Base-by-base conservation (phyloP, 805 yeast species). In the Starmerella khaoyaiensis region DNA sequence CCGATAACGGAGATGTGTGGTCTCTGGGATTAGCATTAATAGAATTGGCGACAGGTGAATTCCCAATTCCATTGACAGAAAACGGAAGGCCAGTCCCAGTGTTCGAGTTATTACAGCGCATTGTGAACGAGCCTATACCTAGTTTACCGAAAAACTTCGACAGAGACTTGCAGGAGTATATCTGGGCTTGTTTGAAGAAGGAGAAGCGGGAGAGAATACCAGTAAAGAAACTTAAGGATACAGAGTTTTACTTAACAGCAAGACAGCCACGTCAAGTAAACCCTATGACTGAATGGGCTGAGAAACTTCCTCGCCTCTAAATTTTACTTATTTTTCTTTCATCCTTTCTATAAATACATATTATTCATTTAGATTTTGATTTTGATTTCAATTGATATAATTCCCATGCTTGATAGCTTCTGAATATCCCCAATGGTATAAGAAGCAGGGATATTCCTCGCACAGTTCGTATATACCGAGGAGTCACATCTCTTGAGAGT, bases 1-100 rank as follows among this genome's bases (percentile, higher is more conserved):
- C 94, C 7, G 77, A 86, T n/a, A 84, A 86, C 49, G 87, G 94
- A 26, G 99, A 90, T 57, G 87, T 90, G 10, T 90, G 99, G 99
- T 83, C 96, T 0, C 62, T 86, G 47, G 99, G 98, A 1, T 63
- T 90, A 31, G 79, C 86, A 76, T 64, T 90, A 28, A 73, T 82
- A 35, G 97, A 90, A 57, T 63, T 90, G 36, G 87, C 94, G 1
- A 72, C 80, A 3, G 97, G 97, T 0, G 67, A 66, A 37, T 77
- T 79, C 49, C 90, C 95, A 2, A 38, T 43, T 20, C 35, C 38
- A 23, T 31, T 44, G 5, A 33, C 31, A 8, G 39, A 21, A n/a
- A 39, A 37, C 7, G 44, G 47, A 6, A 21, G 22, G 16, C 45
- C 58, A 24, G 87, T 90, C 30, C 28, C 35, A 21, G 28, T 28